Evolutionary conservation across 2,329 filamentous ascomycete species (phyloP).

Genomic region (Penicillium sp.): DNA sequence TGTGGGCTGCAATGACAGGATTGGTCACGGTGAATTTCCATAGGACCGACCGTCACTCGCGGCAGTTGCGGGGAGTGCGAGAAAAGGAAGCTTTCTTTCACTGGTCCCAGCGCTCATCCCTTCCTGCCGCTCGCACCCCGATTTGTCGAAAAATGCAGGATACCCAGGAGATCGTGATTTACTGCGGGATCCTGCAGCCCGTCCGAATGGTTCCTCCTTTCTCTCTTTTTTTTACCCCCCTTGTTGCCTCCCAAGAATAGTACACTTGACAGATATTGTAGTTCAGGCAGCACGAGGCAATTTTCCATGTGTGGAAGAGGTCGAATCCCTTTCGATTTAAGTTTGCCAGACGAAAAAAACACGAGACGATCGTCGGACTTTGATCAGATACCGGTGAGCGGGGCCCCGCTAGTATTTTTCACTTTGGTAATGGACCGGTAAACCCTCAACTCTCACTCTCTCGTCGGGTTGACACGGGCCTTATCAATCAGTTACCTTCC

Average conservation of each 20-base stretch:
- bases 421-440: not conserved
- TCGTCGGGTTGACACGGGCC: conserved; percentile 2
- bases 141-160: not conserved
- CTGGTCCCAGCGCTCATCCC: not conserved
- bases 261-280: no score
- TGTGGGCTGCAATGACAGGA: not conserved
- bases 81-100: not conserved
- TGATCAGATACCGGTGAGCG: conserved; percentile 17
- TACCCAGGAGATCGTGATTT: not conserved
- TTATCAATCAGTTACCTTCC: conserved; percentile 16
- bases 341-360: conserved; percentile 2
- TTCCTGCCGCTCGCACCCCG: not conserved
- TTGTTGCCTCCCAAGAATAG: not conserved
- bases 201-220: no score
- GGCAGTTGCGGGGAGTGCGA: conserved; percentile 10
- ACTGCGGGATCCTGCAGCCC: not conserved
- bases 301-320: not conserved
- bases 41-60: not conserved
- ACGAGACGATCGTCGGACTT: conserved; percentile 6
- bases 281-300: conserved; percentile 6
- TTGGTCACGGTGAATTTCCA: not conserved
- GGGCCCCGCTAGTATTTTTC: conserved; percentile 17
- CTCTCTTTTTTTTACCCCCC: not conserved
- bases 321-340: not conserved
- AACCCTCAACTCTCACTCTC: not conserved